Evolutionary conservation across 169 alveolate genomes (phyloP).

Genomic region (Cryptosporidium baileyi): DNA sequence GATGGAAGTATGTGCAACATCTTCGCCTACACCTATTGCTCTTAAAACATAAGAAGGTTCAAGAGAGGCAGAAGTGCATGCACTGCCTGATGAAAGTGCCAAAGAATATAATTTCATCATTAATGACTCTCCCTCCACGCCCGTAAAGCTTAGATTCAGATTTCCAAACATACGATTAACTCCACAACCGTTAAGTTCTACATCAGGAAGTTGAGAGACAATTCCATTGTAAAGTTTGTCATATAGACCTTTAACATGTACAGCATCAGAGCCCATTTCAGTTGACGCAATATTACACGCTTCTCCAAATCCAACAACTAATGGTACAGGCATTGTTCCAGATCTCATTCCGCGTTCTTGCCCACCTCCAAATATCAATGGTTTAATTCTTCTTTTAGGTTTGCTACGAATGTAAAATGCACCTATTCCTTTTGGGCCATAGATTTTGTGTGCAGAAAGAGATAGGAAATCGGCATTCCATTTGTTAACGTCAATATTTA

Average conservation of each 20-base stretch:
- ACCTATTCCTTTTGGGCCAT: conserved; percentile 99
- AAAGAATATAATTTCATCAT: conserved; percentile 84
- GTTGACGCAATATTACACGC: conserved; percentile 90
- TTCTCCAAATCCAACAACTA: conserved; percentile 95
- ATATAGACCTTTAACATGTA: conserved; percentile 85
- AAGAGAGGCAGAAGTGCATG: conserved; percentile 78
- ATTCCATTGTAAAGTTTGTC: conserved; percentile 73
- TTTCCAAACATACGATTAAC: conserved; percentile 87
- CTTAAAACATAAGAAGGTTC: conserved; percentile 92
- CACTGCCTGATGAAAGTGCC: conserved; percentile 89
- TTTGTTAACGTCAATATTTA: conserved; percentile 91
- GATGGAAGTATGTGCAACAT: conserved; percentile 95
- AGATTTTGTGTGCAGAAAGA: conserved; percentile 95
- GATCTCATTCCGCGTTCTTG: conserved; percentile 98
- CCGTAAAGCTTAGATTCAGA: conserved; percentile 92
- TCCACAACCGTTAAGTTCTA: conserved; percentile 73
- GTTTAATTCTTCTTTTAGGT: conserved; percentile 93
- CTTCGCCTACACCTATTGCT: conserved; percentile 95
- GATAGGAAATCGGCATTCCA: conserved; percentile 91
- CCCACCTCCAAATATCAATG: conserved; percentile 98
- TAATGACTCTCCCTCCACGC: conserved; percentile 93
- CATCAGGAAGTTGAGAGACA: conserved; percentile 62
- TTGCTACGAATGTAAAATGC: conserved; percentile 93
- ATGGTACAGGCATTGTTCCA: conserved; percentile 92
- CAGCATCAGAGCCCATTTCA: conserved; percentile 92